phyloP scores from a whole-genome alignment of 345 rosid genomes.

The Aethionema arabicum region DNA sequence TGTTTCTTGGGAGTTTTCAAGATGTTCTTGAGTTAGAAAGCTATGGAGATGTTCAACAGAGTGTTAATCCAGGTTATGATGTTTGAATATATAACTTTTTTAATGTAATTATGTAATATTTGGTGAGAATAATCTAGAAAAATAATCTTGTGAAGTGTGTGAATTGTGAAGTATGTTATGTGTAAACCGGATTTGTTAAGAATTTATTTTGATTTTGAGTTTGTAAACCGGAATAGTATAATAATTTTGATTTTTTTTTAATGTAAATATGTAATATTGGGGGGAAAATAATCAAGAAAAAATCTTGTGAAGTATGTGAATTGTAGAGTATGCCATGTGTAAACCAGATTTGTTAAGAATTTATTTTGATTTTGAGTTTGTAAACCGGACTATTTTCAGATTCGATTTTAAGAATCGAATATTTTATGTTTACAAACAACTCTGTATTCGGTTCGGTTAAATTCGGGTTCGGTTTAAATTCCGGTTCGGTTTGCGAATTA shows the following conservation, averaged over 20 bases:
- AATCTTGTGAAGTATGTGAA: background rate
- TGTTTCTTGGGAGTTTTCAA: constrained; percentile 77
- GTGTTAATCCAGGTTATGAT: constrained; percentile 92
- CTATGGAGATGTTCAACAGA: constrained; percentile 83
- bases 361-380: too few relatives aligned
- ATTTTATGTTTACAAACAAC: too few relatives aligned
- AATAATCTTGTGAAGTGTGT: background rate
- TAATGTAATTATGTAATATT: background rate
- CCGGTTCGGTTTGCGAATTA: background rate
- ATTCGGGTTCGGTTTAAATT: background rate
- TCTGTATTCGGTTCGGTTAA: background rate
- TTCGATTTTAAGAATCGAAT: too few relatives aligned
- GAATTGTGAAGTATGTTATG: too few relatives aligned
- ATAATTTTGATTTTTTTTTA: too few relatives aligned
- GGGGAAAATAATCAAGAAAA: background rate
- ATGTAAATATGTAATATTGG: background rate
- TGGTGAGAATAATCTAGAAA: background rate
- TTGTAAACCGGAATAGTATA: too few relatives aligned
- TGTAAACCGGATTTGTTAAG: too few relatives aligned
- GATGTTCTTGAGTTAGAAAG: constrained; percentile 83
- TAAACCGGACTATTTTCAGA: too few relatives aligned
- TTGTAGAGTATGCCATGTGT: too few relatives aligned
- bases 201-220: too few relatives aligned
- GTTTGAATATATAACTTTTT: constrained; percentile 48
- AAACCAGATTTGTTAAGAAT: too few relatives aligned